Percentiles rank a stretch among this genome's conserved stretches.
Evolutionary conservation across 805 yeast species (phyloP).

Genomic region (Ogataea methylovora): DNA sequence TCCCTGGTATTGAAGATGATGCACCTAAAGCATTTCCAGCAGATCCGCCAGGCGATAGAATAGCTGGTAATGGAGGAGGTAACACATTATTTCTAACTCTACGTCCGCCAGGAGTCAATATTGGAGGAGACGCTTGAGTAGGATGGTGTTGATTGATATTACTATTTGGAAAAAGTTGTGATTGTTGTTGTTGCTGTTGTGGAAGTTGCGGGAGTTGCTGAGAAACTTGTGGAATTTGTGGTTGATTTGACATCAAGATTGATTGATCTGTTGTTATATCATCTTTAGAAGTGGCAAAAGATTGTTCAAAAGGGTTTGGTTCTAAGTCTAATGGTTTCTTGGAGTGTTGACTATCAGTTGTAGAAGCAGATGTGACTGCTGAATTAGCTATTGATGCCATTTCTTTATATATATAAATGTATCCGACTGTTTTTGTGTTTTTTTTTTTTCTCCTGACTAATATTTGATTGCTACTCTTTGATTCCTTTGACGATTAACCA

Average conservation of each 20-base stretch:
- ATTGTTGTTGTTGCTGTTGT: slow-evolving; percentile 11
- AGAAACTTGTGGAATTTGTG: neutral
- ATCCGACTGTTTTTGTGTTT: neutral
- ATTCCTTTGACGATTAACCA: no score
- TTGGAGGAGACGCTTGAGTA: slow-evolving; percentile 31
- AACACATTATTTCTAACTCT: slow-evolving; percentile 26
- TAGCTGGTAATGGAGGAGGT: slow-evolving; percentile 36
- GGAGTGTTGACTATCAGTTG: neutral
- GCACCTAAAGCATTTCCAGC: no score
- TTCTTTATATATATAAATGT: neutral
- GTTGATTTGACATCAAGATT: neutral
- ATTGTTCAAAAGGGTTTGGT: slow-evolving; percentile 92
- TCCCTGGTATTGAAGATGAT: slow-evolving; percentile 33
- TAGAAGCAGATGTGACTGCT: neutral
- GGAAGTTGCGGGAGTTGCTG: slow-evolving; percentile 1
- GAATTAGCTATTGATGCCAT: neutral
- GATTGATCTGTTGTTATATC: slow-evolving; percentile 1
- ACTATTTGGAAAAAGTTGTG: slow-evolving; percentile 13
- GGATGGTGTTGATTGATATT: slow-evolving; percentile 20
- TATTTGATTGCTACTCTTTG: no score
- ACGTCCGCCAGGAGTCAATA: slow-evolving; percentile 50
- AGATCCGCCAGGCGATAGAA: slow-evolving; percentile 40
- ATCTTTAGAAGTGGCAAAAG: slow-evolving; percentile 36
- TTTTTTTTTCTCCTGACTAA: no score
- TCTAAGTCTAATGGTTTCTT: slow-evolving; percentile 41